Conservation (phyloP, 768 basidiomycete genomes). For the Naganishia onofrii region DNA sequence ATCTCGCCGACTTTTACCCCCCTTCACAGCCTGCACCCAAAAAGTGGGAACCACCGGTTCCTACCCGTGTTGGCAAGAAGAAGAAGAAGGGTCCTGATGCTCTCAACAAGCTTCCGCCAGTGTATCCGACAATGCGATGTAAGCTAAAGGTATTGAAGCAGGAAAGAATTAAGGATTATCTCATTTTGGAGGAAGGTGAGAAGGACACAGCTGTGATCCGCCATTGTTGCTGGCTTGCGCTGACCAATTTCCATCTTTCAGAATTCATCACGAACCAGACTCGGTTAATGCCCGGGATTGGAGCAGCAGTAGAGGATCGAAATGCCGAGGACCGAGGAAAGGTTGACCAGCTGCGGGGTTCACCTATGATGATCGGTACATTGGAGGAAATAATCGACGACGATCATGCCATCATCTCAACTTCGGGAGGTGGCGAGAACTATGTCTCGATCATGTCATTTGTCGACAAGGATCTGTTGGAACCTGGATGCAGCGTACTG, state of each 20-base stretch:
- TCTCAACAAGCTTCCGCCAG: constrained; percentile 83
- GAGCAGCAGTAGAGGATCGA: constrained; percentile 75
- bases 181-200: constrained; percentile 69
- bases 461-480: constrained; percentile 95
- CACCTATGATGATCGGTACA: constrained; percentile 96
- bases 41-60: constrained; percentile 98
- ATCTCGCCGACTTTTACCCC: not conserved
- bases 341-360: constrained; percentile 90
- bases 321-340: constrained; percentile 89
- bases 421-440: constrained; percentile 88
- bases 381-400: constrained; percentile 76
- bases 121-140: constrained; percentile 92
- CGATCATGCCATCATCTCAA: constrained; percentile 82
- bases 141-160: constrained; percentile 90
- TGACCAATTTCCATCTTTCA: constrained; percentile 5
- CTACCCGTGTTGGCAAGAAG: constrained; percentile 89
- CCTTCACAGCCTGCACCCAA: constrained; percentile 60
- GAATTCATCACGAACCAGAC: constrained; percentile 52
- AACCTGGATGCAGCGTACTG: constrained; percentile 91
- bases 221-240: not conserved
- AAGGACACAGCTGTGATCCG: not conserved
- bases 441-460: constrained; percentile 97
- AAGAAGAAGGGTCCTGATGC: constrained; percentile 85
- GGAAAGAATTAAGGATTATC: constrained; percentile 97
- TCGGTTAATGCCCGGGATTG: constrained; percentile 29